phyloP scores from a whole-genome alignment of 345 rosid genomes.

The Raphanus raphanistrum region DNA sequence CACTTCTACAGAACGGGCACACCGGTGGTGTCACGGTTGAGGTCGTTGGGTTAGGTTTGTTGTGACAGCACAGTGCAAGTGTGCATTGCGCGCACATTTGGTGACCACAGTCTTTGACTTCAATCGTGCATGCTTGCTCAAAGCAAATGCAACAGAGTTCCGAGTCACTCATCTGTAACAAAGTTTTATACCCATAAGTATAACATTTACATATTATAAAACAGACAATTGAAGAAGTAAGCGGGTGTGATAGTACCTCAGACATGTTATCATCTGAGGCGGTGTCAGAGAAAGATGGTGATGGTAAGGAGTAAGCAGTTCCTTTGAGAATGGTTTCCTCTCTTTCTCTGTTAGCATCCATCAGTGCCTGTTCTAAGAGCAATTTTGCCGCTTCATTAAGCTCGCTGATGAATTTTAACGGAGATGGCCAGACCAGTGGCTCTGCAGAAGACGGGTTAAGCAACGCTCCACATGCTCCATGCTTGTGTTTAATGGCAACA shows the following conservation, averaged over 20 bases:
- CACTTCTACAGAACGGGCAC: constrained; percentile 96
- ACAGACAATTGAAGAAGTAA: not conserved
- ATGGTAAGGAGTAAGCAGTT: constrained; percentile 54
- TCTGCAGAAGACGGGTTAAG: constrained; percentile 90
- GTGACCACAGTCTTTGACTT: constrained; percentile 89
- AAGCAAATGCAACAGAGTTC: constrained; percentile 97
- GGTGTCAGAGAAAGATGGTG: constrained; percentile 64
- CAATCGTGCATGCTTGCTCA: constrained; percentile 91
- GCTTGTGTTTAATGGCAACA: constrained; percentile 78
- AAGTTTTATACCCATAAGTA: not conserved
- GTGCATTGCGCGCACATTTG: constrained; percentile 99
- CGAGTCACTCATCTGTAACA: constrained; percentile 65
- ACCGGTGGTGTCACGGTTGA: constrained; percentile 65
- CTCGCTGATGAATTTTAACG: constrained; percentile 93
- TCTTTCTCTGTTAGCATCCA: constrained; percentile 86
- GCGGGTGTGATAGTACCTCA: constrained; percentile 54
- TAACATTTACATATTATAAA: not conserved
- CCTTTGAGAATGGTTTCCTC: constrained; percentile 83
- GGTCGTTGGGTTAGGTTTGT: constrained; percentile 93
- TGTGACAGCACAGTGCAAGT: constrained; percentile 93
- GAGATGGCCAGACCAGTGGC: constrained; percentile 98
- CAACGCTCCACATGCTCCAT: constrained; percentile 85
- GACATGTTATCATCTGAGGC: constrained; percentile 72
- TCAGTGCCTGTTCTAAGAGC: constrained; percentile 75
- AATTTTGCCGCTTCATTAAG: constrained; percentile 81